These are phyloP conservation scores for Tetrahymena elliotti DNA, from an alignment of 73 alveolate species.

Conservation along the genomic window DNA sequence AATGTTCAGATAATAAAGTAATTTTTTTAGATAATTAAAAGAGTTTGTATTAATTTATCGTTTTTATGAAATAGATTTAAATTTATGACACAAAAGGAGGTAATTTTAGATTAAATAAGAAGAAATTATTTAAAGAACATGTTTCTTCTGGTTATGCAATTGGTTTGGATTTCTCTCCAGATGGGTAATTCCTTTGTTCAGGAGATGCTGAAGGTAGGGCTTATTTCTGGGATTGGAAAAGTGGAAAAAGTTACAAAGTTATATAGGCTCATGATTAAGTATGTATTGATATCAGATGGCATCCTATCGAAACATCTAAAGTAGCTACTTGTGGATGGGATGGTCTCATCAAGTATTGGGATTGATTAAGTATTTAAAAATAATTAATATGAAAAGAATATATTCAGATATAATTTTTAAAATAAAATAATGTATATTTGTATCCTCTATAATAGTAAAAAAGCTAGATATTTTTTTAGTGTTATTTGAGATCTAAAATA, in stretches of 20 bases:
- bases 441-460: not conserved
- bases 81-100: slow-evolving; percentile 90
- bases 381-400: not conserved
- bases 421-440: not conserved
- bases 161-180: slow-evolving; percentile 88
- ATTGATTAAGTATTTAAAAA: slow-evolving; percentile 48
- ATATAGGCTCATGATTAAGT: slow-evolving; percentile 90
- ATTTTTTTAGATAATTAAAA: no score
- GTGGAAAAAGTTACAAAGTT: slow-evolving; percentile 82
- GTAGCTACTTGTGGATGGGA: slow-evolving; percentile 98
- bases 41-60: no score
- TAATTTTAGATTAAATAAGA: slow-evolving; percentile 84
- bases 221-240: slow-evolving; percentile 98
- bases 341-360: slow-evolving; percentile 96
- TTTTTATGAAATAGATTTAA: not conserved
- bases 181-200: slow-evolving; percentile 89
- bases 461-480: not conserved
- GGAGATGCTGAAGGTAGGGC: slow-evolving; percentile 97
- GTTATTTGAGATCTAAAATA: not conserved
- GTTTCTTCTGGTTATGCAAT: slow-evolving; percentile 92
- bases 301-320: slow-evolving; percentile 87
- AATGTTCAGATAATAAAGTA: slow-evolving; percentile 90
- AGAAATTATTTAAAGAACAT: slow-evolving; percentile 94
- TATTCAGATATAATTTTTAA: not conserved
- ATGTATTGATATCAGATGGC: slow-evolving; percentile 95